Evolutionary conservation across 2,329 filamentous ascomycete genomes (phyloP).

Genomic region (Arthroderma uncinatum): DNA sequence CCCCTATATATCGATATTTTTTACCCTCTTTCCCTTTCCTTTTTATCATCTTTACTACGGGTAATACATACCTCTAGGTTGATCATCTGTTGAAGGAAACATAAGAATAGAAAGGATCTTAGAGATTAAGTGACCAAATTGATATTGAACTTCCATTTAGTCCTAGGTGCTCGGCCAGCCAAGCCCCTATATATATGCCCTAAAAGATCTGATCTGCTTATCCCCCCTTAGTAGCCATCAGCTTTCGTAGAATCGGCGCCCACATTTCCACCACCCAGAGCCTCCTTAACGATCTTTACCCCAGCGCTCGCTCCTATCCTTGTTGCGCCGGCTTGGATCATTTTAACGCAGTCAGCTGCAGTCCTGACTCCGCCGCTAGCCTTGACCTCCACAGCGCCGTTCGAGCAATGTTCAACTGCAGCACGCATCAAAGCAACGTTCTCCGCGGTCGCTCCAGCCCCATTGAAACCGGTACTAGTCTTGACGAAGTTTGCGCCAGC

Average conservation of each 20-base stretch:
- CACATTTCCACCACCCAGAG: constrained; percentile 16
- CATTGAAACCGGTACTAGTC: constrained; percentile 50
- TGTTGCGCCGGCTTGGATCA: constrained; percentile 47
- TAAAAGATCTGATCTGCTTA: background rate
- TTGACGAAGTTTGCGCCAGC: constrained; percentile 50
- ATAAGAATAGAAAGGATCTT: background rate
- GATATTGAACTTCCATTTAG: background rate
- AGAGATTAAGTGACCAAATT: background rate
- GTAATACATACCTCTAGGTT: background rate
- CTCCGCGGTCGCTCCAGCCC: constrained; percentile 42
- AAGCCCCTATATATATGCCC: background rate
- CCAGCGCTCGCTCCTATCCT: constrained; percentile 48
- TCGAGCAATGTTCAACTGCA: constrained; percentile 35
- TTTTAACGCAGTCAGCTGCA: constrained; percentile 40
- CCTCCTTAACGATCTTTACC: constrained; percentile 43
- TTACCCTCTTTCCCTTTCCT: background rate
- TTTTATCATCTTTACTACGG: background rate
- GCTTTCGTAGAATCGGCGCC: background rate
- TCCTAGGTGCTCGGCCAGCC: background rate
- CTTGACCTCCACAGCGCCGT: constrained; percentile 40
- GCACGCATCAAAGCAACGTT: constrained; percentile 46
- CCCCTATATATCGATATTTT: background rate
- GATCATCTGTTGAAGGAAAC: background rate
- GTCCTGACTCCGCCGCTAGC: constrained; percentile 48
- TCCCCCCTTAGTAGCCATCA: constrained; percentile 6